Evolutionary conservation across 140 eudicot genomes (phyloP), one percentile per base, ranked within the genome.

Genomic region (Stevia rebaudiana): DNA sequence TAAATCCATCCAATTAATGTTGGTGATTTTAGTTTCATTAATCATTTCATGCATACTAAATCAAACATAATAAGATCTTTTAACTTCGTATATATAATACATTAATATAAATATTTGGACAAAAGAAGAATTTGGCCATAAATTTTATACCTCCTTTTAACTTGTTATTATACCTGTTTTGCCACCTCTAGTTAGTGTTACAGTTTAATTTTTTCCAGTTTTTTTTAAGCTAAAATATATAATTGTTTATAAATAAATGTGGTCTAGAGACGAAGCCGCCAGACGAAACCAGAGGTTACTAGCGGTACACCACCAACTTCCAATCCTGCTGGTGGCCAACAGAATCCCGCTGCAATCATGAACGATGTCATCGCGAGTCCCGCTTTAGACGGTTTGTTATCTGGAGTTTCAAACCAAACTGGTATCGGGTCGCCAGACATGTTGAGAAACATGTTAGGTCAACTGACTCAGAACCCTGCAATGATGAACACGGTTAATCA

Each of bases 371-470:
- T 92, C 13, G 69, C 82, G 0, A 82, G 59, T 74, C 97, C 99
- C 12, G 89, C 98, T 58, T 60, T 92, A 41, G 81, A 83, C 57
- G 96, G 94, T 50, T 47, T 92, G 35, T 62, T 92, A 28, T 72
- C 95, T 11, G 99, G 99, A 61, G 94, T 94, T 62, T 86, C 99
- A 53, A 84, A 62, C 66, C 97, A 88, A 63, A 74, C 99, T 2
- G 99, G 99, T 42, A 75, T 85, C 2, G 97, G 97, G 24, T 86
- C 99, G 1, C 94, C 97, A 0, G 88, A 85, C 61, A 76, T 75
- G 12, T 65, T 94, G 76, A 85, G 97, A 73, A 85, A 82, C 52
- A 88, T 94, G 97, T 62, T 88, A 65, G 88, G 88, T 9, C 95
- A 86, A 67, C 75, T 94, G 46, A 85, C 99, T 71, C 99, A 86